Evolutionary conservation across 2,329 filamentous ascomycete genomes (phyloP).

Genomic region (Leptographium lundbergii): DNA sequence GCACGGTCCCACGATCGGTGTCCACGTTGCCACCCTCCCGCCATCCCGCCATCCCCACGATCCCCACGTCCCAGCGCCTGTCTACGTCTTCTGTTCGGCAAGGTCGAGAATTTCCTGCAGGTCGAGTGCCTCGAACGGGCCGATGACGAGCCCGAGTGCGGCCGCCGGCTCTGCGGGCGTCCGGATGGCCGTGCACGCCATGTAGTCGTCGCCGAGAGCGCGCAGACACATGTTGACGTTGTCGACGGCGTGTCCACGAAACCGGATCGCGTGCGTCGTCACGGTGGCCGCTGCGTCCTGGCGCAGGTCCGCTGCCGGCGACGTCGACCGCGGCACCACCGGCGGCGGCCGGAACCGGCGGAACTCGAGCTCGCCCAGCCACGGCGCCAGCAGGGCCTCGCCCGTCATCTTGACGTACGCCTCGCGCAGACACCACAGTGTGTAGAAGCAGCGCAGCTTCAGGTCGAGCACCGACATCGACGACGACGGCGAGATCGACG

Average conservation of each 20-base stretch:
- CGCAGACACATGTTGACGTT: slow-evolving; percentile 30
- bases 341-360: slow-evolving; percentile 44
- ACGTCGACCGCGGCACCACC: slow-evolving; percentile 11
- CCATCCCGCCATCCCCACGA: too few species aligned
- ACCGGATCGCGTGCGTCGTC: slow-evolving; percentile 23
- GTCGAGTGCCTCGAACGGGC: slow-evolving; percentile 27
- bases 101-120: slow-evolving; percentile 32
- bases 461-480: slow-evolving; percentile 28
- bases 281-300: slow-evolving; percentile 22
- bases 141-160: slow-evolving; percentile 26
- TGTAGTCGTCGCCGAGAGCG: slow-evolving; percentile 35
- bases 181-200: slow-evolving; percentile 39
- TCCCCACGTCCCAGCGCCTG: too few species aligned
- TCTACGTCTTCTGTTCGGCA: slow-evolving; percentile 14
- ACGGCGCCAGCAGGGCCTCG: slow-evolving; percentile 60
- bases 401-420: slow-evolving; percentile 76
- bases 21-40: too few species aligned
- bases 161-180: slow-evolving; percentile 23
- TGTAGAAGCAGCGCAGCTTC: slow-evolving; percentile 60
- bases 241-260: slow-evolving; percentile 24
- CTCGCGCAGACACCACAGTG: slow-evolving; percentile 68
- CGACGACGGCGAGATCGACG: background rate
- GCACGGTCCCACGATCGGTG: too few species aligned
- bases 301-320: slow-evolving; percentile 13
- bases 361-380: slow-evolving; percentile 62